Percentiles rank a stretch among this genome's conserved stretches.
phyloP scores from a whole-genome alignment of 441 rosid genomes.

The Rhodomyrtus psidioides region DNA sequence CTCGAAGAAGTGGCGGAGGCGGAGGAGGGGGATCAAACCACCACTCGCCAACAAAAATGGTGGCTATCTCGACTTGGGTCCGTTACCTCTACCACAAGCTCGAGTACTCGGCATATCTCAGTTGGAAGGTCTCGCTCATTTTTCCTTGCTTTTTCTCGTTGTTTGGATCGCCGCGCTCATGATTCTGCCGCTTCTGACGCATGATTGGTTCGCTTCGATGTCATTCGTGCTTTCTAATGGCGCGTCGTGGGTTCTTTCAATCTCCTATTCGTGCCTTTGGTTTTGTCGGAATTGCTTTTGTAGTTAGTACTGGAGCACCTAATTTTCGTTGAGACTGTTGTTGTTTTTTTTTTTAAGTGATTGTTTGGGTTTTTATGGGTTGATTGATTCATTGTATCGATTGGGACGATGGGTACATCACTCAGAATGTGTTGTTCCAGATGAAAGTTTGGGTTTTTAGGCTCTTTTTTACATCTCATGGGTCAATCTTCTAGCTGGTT shows the following conservation, averaged over 20 bases:
- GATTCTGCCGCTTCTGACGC: neutral
- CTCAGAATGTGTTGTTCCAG: neutral
- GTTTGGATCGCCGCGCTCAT: neutral
- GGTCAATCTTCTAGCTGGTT: neutral
- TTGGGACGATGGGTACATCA: neutral
- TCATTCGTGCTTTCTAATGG: neutral
- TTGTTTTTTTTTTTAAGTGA: neutral
- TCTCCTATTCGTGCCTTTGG: neutral
- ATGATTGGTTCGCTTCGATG: neutral
- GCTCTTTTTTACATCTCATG: neutral
- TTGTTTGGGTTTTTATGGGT: neutral
- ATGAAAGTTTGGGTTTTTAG: neutral
- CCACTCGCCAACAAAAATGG: conserved; percentile 31
- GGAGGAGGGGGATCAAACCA: neutral
- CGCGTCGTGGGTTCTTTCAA: neutral
- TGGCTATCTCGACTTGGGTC: conserved; percentile 66
- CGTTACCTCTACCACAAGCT: conserved; percentile 61
- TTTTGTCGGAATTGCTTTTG: neutral
- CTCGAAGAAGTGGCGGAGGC: neutral
- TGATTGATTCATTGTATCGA: neutral
- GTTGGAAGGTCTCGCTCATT: conserved; percentile 47
- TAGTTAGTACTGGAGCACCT: neutral
- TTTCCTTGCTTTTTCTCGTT: neutral
- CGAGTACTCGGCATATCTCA: conserved; percentile 55
- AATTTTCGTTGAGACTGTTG: neutral